Conservation (phyloP, 306 rosid genomes). For the Trichosanthes truncata region DNA sequence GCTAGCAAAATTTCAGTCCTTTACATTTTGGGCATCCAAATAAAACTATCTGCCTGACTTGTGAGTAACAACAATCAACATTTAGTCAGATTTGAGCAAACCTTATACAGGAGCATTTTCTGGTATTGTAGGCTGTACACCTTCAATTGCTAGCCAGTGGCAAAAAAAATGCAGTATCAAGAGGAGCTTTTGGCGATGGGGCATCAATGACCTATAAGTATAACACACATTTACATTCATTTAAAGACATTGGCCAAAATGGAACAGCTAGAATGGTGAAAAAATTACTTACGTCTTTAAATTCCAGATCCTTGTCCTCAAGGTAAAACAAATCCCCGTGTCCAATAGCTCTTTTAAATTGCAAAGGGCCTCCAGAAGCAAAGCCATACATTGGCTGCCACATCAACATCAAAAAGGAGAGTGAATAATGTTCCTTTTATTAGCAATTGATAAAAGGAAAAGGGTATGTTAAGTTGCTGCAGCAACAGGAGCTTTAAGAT, state of each 20-base stretch:
- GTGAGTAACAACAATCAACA: not conserved
- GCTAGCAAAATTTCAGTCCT: not conserved
- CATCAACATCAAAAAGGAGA: slow-evolving; percentile 5
- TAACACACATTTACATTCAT: slow-evolving; percentile 15
- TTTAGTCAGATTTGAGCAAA: slow-evolving; percentile 17
- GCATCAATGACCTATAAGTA: slow-evolving; percentile 64
- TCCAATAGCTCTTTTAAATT: slow-evolving; percentile 81
- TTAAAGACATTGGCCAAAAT: slow-evolving; percentile 9
- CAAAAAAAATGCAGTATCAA: slow-evolving; percentile 43
- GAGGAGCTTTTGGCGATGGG: slow-evolving; percentile 71
- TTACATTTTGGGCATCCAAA: not conserved
- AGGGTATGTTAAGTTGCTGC: not conserved
- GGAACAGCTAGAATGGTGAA: slow-evolving; percentile 17
- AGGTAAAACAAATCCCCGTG: slow-evolving; percentile 84
- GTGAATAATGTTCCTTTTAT: not conserved
- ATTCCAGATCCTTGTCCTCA: slow-evolving; percentile 85
- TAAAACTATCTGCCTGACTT: not conserved
- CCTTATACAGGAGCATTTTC: slow-evolving; percentile 88
- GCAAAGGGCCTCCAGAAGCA: slow-evolving; percentile 51
- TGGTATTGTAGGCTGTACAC: slow-evolving; percentile 90
- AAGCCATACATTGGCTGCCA: slow-evolving; percentile 76
- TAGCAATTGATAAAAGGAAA: not conserved
- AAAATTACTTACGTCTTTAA: slow-evolving; percentile 66
- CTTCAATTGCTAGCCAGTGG: slow-evolving; percentile 99
- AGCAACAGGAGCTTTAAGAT: not conserved